Evolutionary conservation across 2,329 filamentous ascomycete species (phyloP).

Genomic region (Cercospora sp.): DNA sequence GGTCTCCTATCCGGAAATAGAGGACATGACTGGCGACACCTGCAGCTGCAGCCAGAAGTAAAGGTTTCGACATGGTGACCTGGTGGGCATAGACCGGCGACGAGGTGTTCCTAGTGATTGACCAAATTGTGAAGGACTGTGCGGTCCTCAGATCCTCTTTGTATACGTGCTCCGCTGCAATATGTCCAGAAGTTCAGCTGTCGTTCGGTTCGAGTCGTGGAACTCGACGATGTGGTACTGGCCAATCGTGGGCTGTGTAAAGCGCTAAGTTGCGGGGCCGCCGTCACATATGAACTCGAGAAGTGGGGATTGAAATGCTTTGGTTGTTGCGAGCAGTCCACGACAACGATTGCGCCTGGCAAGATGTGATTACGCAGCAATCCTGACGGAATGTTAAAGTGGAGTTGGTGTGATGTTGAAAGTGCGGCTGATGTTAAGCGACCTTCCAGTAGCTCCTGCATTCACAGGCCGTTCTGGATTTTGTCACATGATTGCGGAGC

Average conservation of each 20-base stretch:
- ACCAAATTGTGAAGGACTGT: not conserved
- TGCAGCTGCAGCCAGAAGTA: conserved; percentile 13
- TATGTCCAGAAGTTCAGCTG: not conserved
- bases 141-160: not conserved
- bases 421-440: not conserved
- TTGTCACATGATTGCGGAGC: not conserved
- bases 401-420: not conserved
- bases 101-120: not conserved
- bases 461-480: not conserved
- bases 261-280: not conserved
- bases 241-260: not conserved
- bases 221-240: not conserved
- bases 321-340: not conserved
- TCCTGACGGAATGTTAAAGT: not conserved
- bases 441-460: not conserved
- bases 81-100: not conserved
- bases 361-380: not conserved
- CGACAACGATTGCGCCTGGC: not conserved
- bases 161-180: not conserved
- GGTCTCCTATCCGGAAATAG: conserved; percentile 33
- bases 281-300: not conserved
- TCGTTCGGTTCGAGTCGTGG: not conserved
- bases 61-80: conserved; percentile 5
- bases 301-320: not conserved
- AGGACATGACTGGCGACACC: conserved; percentile 29